These are phyloP conservation scores for Metschnikowia continentalis DNA, from an alignment of 805 yeast species.

Conservation along the genomic window DNA sequence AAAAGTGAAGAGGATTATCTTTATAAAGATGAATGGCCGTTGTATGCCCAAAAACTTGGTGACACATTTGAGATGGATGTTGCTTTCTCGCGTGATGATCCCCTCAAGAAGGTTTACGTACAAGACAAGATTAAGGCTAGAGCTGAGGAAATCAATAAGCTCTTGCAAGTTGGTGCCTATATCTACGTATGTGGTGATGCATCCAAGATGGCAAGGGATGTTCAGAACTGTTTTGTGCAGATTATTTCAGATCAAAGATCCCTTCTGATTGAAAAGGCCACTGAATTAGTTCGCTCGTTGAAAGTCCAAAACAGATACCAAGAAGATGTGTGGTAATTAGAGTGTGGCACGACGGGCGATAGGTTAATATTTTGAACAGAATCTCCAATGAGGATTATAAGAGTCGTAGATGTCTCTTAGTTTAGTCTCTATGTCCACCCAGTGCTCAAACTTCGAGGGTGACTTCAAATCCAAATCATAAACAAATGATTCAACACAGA, in stretches of 20 bases:
- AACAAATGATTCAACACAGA: conserved; percentile 30
- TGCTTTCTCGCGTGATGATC: conserved; percentile 79
- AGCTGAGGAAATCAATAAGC: conserved; percentile 49
- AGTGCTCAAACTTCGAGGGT: conserved; percentile 38
- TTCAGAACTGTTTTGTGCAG: conserved; percentile 61
- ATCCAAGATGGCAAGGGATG: conserved; percentile 91
- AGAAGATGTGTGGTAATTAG: conserved; percentile 88
- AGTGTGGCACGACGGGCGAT: background rate
- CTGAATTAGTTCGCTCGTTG: conserved; percentile 70
- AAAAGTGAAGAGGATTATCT: conserved; percentile 72
- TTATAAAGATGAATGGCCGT: conserved; percentile 87
- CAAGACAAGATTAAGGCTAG: conserved; percentile 69
- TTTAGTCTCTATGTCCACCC: conserved; percentile 42
- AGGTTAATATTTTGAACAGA: background rate
- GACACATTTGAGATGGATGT: conserved; percentile 65
- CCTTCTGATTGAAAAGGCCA: conserved; percentile 64
- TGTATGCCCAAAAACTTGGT: conserved; percentile 58
- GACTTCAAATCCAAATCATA: conserved; percentile 51
- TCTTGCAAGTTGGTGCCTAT: conserved; percentile 67
- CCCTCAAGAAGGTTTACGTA: conserved; percentile 64
- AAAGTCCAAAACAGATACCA: conserved; percentile 86
- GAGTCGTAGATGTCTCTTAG: conserved; percentile 16
- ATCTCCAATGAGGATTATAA: conserved; percentile 6
- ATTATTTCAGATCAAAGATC: conserved; percentile 62
- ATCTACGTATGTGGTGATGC: conserved; percentile 98